Evolutionary conservation across 164 flowering plant genomes (phyloP).

Genomic region (Tetrastigma voinierianum): DNA sequence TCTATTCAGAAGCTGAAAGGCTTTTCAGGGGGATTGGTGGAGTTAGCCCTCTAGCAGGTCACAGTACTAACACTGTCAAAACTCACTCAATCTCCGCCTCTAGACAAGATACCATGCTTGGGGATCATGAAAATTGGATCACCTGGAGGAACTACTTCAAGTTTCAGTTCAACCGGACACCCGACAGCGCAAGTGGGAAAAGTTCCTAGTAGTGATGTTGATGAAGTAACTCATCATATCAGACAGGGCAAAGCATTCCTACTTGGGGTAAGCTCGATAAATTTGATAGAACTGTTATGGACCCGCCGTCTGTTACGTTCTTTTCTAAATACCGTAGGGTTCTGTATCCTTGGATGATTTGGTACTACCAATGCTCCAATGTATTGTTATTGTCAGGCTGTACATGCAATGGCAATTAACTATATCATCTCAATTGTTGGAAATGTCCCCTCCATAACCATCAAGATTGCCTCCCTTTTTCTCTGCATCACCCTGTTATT

Average conservation of each 20-base stretch:
- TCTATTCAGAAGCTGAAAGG: neutral
- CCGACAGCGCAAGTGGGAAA: slow-evolving; percentile 1
- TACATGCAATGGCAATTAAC: neutral
- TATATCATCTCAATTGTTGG: neutral
- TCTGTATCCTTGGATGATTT: neutral
- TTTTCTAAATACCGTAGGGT: neutral
- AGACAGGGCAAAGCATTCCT: slow-evolving; percentile 17
- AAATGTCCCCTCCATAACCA: no score
- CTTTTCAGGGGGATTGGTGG: neutral
- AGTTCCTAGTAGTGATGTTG: slow-evolving; percentile 12
- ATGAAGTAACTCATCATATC: slow-evolving; percentile 20
- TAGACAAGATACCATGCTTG: neutral
- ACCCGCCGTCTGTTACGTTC: no score
- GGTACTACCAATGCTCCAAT: neutral
- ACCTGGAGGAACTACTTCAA: neutral
- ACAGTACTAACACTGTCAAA: no score
- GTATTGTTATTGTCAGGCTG: neutral
- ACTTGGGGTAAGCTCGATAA: neutral
- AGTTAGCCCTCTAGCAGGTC: neutral
- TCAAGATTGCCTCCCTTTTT: no score
- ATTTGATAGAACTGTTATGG: no score
- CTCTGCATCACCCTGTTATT: no score
- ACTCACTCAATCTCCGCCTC: neutral
- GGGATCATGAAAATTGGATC: neutral
- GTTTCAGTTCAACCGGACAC: neutral